A percentile compares a stretch with the other conserved stretches of the same genome.
These are phyloP conservation scores for Cercophora newfieldiana DNA, from an alignment of 495 filamentous ascomycete species.

Conservation along the genomic window DNA sequence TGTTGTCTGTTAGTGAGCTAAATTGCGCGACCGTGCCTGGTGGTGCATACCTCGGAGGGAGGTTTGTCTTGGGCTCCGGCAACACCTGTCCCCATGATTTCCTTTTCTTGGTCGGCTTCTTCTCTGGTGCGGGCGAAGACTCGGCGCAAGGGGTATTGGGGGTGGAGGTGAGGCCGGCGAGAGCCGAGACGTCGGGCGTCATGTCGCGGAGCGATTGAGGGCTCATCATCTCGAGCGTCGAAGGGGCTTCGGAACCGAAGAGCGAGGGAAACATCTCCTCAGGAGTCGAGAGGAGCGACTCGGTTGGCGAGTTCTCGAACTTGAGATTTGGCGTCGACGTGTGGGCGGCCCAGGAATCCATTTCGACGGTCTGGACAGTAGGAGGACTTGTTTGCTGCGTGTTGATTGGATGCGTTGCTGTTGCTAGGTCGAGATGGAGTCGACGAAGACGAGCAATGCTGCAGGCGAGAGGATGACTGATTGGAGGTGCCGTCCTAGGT, in stretches of 20 bases:
- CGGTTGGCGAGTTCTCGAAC: conserved; percentile 51
- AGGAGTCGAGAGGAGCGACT: conserved; percentile 54
- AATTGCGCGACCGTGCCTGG: conserved; percentile 17
- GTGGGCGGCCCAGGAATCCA: conserved; percentile 44
- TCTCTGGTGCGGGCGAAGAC: conserved; percentile 47
- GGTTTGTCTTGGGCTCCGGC: conserved; percentile 92
- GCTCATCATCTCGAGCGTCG: conserved; percentile 46
- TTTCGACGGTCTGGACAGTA: conserved; percentile 28
- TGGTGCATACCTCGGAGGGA: conserved; percentile 81
- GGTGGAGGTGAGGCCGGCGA: conserved; percentile 22
- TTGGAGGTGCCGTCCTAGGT: conserved; percentile 46
- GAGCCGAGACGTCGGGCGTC: conserved; percentile 19
- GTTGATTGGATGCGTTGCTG: conserved; percentile 9
- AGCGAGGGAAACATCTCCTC: conserved; percentile 53
- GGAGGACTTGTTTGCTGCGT: conserved; percentile 40
- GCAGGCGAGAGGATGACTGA: conserved; percentile 26
- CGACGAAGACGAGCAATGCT: conserved; percentile 12
- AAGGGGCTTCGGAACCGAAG: conserved; percentile 36
- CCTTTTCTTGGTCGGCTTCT: conserved; percentile 89
- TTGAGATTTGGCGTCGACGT: conserved; percentile 46
- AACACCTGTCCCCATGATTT: conserved; percentile 99
- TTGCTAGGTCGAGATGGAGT: conserved; percentile 8
- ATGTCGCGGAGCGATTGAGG: conserved; percentile 42
- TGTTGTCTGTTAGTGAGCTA: conserved; percentile 40
- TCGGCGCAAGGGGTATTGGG: conserved; percentile 24